These are phyloP conservation scores for Pseudogymnoascus sp. DNA, from an alignment of 2,329 filamentous ascomycete species.

Conservation along the genomic window DNA sequence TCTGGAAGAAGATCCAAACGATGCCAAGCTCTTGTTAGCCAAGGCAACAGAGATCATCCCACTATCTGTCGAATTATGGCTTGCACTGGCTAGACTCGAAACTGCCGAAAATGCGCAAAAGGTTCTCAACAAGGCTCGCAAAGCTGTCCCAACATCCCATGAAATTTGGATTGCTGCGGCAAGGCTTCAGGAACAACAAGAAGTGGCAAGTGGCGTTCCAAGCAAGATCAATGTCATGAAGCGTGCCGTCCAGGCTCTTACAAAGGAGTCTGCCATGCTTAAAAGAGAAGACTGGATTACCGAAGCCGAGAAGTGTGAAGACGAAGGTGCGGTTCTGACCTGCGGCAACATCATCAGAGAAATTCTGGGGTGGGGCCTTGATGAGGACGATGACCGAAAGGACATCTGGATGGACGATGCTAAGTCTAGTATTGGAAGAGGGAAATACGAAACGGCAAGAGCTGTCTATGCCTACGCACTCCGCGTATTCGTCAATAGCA, in stretches of 20 bases:
- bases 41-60: constrained; percentile 96
- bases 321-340: constrained; percentile 78
- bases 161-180: constrained; percentile 97
- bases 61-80: constrained; percentile 87
- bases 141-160: constrained; percentile 84
- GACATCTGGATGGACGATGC: constrained; percentile 96
- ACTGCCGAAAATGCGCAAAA: constrained; percentile 86
- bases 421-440: constrained; percentile 68
- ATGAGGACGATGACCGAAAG: constrained; percentile 93
- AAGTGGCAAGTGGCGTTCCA: constrained; percentile 73
- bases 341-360: constrained; percentile 86
- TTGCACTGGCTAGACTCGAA: constrained; percentile 84
- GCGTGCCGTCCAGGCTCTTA: constrained; percentile 78
- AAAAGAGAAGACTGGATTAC: constrained; percentile 96
- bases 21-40: constrained; percentile 79
- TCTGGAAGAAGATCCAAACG: constrained; percentile 79
- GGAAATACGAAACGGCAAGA: constrained; percentile 79
- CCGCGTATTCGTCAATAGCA: constrained; percentile 80
- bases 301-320: constrained; percentile 90
- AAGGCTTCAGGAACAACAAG: constrained; percentile 76
- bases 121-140: constrained; percentile 89
- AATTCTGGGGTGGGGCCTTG: constrained; percentile 84
- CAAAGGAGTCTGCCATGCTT: constrained; percentile 88
- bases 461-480: constrained; percentile 90
- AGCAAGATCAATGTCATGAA: constrained; percentile 88